Conservation (phyloP, 2,329 filamentous ascomycete genomes). For the Colletotrichum sublineola region DNA sequence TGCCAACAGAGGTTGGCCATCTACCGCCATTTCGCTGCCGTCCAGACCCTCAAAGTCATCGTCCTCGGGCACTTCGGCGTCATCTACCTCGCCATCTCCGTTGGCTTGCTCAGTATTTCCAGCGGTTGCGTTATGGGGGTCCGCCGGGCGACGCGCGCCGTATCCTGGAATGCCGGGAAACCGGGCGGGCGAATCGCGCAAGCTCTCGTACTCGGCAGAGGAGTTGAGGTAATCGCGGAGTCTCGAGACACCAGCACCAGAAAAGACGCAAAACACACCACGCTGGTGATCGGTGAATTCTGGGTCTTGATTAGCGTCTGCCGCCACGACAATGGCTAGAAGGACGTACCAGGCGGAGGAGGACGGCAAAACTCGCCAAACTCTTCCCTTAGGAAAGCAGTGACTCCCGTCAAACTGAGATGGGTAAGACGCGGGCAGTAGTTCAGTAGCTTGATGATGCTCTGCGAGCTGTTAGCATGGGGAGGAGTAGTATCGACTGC, state of each 20-base stretch:
- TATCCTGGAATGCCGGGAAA: constrained; percentile 33
- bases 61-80: constrained; percentile 56
- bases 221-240: constrained; percentile 84
- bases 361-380: constrained; percentile 88
- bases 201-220: constrained; percentile 60
- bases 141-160: constrained; percentile 11
- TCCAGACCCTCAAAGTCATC: constrained; percentile 60
- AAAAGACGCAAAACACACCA: constrained; percentile 97
- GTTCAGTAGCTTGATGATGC: constrained; percentile 90
- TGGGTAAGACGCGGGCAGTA: constrained; percentile 94
- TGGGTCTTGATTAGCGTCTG: constrained; percentile 51
- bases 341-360: constrained; percentile 76
- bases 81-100: constrained; percentile 55
- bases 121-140: constrained; percentile 38
- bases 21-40: constrained; percentile 55
- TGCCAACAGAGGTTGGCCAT: constrained; percentile 45
- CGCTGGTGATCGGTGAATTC: constrained; percentile 97
- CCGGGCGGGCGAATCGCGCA: constrained; percentile 52
- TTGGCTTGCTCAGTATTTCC: constrained; percentile 43
- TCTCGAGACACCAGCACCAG: constrained; percentile 82
- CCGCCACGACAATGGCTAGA: not conserved
- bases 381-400: constrained; percentile 88
- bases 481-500: not conserved
- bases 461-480: constrained; percentile 64
- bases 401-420: constrained; percentile 92